Conservation (phyloP, 2,329 filamentous ascomycete genomes). For the Atkinsonella texensis region DNA sequence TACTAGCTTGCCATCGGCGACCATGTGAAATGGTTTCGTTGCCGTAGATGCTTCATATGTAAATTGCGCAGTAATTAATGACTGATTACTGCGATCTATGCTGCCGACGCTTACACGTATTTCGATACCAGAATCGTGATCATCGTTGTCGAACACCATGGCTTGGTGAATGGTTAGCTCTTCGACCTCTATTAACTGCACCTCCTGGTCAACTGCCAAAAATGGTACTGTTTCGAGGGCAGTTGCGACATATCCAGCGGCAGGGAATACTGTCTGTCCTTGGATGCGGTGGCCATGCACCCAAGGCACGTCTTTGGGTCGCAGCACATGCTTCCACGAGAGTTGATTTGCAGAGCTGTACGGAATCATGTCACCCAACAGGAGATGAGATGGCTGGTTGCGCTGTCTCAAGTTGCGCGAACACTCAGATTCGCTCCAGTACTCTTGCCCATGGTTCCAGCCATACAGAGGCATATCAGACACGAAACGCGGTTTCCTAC, state of each 20-base stretch:
- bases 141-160: neutral
- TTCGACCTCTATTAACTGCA: neutral
- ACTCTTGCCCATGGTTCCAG: conserved; percentile 7
- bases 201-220: neutral
- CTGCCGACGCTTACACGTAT: neutral
- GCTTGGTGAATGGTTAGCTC: conserved; percentile 1
- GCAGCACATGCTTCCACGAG: conserved; percentile 12
- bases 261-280: conserved; percentile 22
- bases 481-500: neutral
- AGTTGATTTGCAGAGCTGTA: conserved; percentile 8
- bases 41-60: neutral
- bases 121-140: neutral
- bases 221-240: conserved; percentile 8
- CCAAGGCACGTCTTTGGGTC: conserved; percentile 18
- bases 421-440: neutral
- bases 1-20: neutral
- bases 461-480: conserved; percentile 9
- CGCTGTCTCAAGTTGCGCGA: neutral
- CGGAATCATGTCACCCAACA: conserved; percentile 10
- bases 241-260: conserved; percentile 24
- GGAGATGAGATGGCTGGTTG: conserved; percentile 2
- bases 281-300: conserved; percentile 15
- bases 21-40: neutral
- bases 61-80: neutral
- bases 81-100: neutral